Evolutionary conservation across 805 yeast genomes (phyloP), one percentile per base, ranked within the genome.

Genomic region (Hanseniaspora taiwanica): DNA sequence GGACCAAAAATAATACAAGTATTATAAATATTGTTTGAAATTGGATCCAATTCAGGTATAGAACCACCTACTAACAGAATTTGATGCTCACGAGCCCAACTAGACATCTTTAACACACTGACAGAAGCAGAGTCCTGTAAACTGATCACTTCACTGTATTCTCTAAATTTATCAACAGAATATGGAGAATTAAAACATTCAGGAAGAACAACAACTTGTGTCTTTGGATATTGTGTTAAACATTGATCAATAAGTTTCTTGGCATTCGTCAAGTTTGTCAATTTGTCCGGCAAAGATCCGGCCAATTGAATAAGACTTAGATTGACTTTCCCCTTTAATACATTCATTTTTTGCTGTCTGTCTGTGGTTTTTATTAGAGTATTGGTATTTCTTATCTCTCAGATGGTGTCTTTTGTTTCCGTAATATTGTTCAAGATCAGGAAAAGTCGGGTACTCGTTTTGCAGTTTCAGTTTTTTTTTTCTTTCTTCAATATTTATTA

Each of bases 131-230:
- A n/a, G 6, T 41, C 43, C 5, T 94, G 94, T 1, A 64, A 57
- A 5, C 94, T 93, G 34, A 91, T 81, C n/a, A 59, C 50, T 58
- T 91, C 98, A 3, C 95, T 87, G 56, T 91, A 89, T 44, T 83
- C 77, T 5, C 81, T 74, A 60, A 91, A 91, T 46, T 87, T 80
- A 43, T 74, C 73, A 21, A 85, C 94, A 0, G 94, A 75, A 55
- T 91, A 91, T 2, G 97, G 97, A 1, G 96, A 83, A 58, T 89
- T 91, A 72, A 87, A 89, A 63, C 96, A 86, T 63, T 91, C 97
- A 7, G 98, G 98, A 24, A 91, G 65, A 47, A 91, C 84, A 9
- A 91, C 72, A 33, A 89, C 65, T 51, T 87, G 81, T 6, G 79
- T 72, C 6, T 77, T 72, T 14, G 75, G 68, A 19, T 79, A 76